A percentile compares a stretch with the other conserved stretches of the same genome.
phyloP scores from a whole-genome alignment of 2,329 filamentous ascomycete genomes.

The Sporothrix phasma region DNA sequence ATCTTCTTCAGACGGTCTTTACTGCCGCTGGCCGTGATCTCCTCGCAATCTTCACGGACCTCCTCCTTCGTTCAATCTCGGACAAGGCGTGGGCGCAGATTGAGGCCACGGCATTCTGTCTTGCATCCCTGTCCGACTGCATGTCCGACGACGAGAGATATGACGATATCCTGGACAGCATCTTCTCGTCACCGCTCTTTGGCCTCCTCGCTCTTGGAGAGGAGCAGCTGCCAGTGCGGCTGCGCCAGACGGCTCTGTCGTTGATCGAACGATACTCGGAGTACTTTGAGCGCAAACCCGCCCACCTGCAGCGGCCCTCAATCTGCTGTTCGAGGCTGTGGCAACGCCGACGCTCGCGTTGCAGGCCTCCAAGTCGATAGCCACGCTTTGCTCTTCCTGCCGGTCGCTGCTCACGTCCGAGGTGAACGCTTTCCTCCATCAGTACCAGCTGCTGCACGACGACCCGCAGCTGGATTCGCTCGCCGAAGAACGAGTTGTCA shows the following conservation, averaged over 20 bases:
- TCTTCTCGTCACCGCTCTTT: slow-evolving; percentile 54
- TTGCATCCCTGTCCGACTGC: slow-evolving; percentile 59
- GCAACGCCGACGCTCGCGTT: slow-evolving; percentile 38
- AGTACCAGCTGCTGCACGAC: slow-evolving; percentile 57
- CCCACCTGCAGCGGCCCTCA: slow-evolving; percentile 58
- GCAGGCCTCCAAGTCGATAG: slow-evolving; percentile 64
- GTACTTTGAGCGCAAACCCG: slow-evolving; percentile 63
- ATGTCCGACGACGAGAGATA: slow-evolving; percentile 46
- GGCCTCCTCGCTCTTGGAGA: slow-evolving; percentile 41
- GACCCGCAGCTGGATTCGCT: slow-evolving; percentile 53
- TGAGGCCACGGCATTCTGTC: slow-evolving; percentile 51
- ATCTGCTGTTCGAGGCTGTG: slow-evolving; percentile 63
- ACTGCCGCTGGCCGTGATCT: slow-evolving; percentile 47
- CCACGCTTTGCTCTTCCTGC: slow-evolving; percentile 65
- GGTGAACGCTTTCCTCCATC: slow-evolving; percentile 56
- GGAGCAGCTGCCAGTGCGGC: slow-evolving; percentile 47
- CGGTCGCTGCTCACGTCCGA: slow-evolving; percentile 58
- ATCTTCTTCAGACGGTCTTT: slow-evolving; percentile 65
- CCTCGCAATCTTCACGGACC: slow-evolving; percentile 45
- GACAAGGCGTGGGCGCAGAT: slow-evolving; percentile 47
- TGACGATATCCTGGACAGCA: slow-evolving; percentile 47
- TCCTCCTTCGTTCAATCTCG: slow-evolving; percentile 41
- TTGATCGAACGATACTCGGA: slow-evolving; percentile 64
- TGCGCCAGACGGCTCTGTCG: slow-evolving; percentile 58
- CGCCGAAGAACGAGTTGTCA: slow-evolving; percentile 63